Evolutionary conservation across 441 rosid species (phyloP), one percentile per base, ranked within the genome.

Genomic region (Arabidopsis hybrid): DNA sequence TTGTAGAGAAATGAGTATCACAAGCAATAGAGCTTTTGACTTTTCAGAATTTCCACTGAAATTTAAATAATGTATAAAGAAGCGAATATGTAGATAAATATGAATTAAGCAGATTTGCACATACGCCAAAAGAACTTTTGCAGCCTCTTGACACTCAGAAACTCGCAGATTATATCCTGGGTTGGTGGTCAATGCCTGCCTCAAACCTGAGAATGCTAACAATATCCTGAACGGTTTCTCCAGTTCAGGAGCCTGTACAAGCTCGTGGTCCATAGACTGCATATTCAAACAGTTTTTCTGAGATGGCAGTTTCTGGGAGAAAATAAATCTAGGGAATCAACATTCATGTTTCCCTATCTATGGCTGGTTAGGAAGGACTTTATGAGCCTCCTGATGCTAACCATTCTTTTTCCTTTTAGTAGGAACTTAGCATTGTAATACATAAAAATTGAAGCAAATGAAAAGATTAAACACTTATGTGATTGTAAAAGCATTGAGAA

Each of bases 101-200:
- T 57, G 52, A 65, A 65, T 47, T 69, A 21, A 58, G 69, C 55
- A 46, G 71, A 43, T 62, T 62, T 49, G 21, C 83, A 58, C 88
- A 47, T 88, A 95, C 99, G 69, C 36, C 63, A 95, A 79, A 63
- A 95, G 91, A 74, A 86, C 60, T 74, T 85, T 82, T 51, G 99
- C 99, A 42, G 99, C 99, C 88, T 91, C 90, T 78, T 79, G 92
- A 70, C 99, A 95, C 79, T 92, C 99, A 65, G 84, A 77, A 85
- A 95, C 99, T 39, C 99, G 92, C 53, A 79, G 65, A 74, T 95
- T 95, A 72, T 95, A 95, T 72, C 99, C 99, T 78, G 98, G 96
- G 82, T 86, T 92, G 74, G 77, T 87, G 63, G 95, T 92, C 83
- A 89, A 85, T 36, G 97, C 91, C 64, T 89, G 85, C 84, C 82